Evolutionary conservation across 129 eudicot species (phyloP).

Genomic region (Chrysanthemum makinoi): DNA sequence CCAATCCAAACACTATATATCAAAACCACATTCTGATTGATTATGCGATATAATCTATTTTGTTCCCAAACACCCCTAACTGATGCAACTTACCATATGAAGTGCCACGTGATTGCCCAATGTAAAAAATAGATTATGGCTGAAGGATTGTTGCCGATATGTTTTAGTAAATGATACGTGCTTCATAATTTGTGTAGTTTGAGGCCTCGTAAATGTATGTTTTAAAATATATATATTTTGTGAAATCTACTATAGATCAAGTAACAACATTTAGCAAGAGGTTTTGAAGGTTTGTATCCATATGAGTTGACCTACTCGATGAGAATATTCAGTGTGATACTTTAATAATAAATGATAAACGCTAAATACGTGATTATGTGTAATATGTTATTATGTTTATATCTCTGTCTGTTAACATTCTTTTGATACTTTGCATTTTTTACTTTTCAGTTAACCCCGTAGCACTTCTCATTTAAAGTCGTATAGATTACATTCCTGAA

Average conservation of each 20-base stretch:
- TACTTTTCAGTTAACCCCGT: constrained; percentile 12
- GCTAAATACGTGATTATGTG: too few species aligned
- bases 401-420: not conserved
- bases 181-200: too few species aligned
- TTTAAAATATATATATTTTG: too few species aligned
- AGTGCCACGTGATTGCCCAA: too few species aligned
- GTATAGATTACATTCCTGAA: constrained; percentile 2
- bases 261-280: not conserved
- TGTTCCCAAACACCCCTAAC: too few species aligned
- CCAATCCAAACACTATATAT: too few species aligned
- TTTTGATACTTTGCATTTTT: not conserved
- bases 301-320: not conserved
- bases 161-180: not conserved
- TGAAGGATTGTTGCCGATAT: not conserved
- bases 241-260: not conserved
- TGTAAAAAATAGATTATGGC: not conserved
- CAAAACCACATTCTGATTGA: too few species aligned
- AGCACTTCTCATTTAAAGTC: constrained; percentile 5
- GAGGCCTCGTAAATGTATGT: too few species aligned
- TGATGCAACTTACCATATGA: too few species aligned
- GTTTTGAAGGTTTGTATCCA: not conserved
- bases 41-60: too few species aligned
- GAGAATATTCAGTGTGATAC: too few species aligned
- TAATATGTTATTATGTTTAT: not conserved
- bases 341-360: too few species aligned